Base-by-base conservation (phyloP, 2,329 filamentous ascomycete genomes). In the Neofusicoccum sp. region DNA sequence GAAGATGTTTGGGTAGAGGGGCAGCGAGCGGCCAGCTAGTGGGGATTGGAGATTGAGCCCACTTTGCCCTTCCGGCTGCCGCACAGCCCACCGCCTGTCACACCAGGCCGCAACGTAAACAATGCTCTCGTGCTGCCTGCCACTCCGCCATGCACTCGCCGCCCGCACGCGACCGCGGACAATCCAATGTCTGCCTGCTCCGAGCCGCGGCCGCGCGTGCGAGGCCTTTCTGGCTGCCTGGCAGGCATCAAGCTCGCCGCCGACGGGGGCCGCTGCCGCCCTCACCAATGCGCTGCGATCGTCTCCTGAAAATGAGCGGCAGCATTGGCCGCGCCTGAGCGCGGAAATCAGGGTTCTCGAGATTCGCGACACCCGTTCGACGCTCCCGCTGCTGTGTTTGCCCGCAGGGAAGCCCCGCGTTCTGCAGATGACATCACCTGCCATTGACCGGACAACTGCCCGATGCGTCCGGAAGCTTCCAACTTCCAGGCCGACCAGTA, bases 41-140 rank as follows among this genome's bases (percentile, higher is more conserved):
- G 57, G 57, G 57, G 57, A 60, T 36, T 58, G 43, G 56, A 58
- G 41, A 56, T 56, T 56, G 38, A 43, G 51, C 38, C 36, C 30
- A 28, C 45, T 49, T n/a, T 33, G 30, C 51, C 51, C 36, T 11
- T 28, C 36, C 40, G 7, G 38, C n/a, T 12, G 14, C 38, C 38
- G 38, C 38, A 38, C 48, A 30, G 38, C 57, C 57, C 57, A 60
- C 57, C 57, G 47, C 57, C 40, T 49, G 51, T 56, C 51, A 26
- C 12, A 12, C 34, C 38, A 49, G 57, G 36, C 44, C 45, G 57
- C 57, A 16, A 16, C 36, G 57, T 60, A 60, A 60, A 51, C 57
- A 60, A 51, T 48, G 57, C 56, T 24, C 36, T 38, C 34, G 20
- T 20, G 20, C 20, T 20, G 20, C 48, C 47, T 34, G 45, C 30